A percentile compares a stretch with the other conserved stretches of the same genome.
phyloP scores from a whole-genome alignment of 2,329 filamentous ascomycete genomes.

The Rhynchosporium agropyri region DNA sequence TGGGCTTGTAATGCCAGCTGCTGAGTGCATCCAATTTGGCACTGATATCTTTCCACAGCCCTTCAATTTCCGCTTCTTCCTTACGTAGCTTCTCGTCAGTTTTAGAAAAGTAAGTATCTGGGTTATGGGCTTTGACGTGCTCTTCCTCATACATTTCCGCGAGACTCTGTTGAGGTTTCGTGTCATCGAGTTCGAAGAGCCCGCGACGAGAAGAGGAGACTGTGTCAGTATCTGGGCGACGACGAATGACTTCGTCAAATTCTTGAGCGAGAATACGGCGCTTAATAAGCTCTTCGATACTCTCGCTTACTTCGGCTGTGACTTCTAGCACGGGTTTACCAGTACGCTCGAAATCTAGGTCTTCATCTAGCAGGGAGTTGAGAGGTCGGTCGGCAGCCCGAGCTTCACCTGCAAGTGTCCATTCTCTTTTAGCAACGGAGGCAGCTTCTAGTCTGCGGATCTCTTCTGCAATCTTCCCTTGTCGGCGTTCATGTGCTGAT shows the following conservation, averaged over 20 bases:
- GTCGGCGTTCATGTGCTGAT: constrained; percentile 84
- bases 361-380: constrained; percentile 92
- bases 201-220: constrained; percentile 67
- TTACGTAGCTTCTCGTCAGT: constrained; percentile 80
- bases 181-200: constrained; percentile 75
- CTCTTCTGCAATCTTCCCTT: constrained; percentile 83
- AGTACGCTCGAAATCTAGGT: constrained; percentile 92
- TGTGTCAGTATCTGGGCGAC: constrained; percentile 71
- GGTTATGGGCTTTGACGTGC: constrained; percentile 76
- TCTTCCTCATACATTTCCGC: constrained; percentile 95
- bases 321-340: constrained; percentile 95
- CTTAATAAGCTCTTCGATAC: constrained; percentile 93
- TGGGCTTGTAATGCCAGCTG: constrained; percentile 95
- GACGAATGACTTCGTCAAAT: constrained; percentile 88
- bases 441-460: constrained; percentile 89
- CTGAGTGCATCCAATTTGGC: constrained; percentile 84
- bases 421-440: constrained; percentile 86
- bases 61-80: constrained; percentile 81
- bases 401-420: constrained; percentile 89
- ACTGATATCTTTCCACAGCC: constrained; percentile 80
- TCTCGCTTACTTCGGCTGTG: constrained; percentile 86
- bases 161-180: constrained; percentile 82
- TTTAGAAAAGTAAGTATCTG: constrained; percentile 76
- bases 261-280: constrained; percentile 85
- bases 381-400: constrained; percentile 77